A percentile compares a stretch with the other conserved stretches of the same genome.
Evolutionary conservation across 768 basidiomycete species (phyloP).

Genomic region (Psilocybe cubensis): DNA sequence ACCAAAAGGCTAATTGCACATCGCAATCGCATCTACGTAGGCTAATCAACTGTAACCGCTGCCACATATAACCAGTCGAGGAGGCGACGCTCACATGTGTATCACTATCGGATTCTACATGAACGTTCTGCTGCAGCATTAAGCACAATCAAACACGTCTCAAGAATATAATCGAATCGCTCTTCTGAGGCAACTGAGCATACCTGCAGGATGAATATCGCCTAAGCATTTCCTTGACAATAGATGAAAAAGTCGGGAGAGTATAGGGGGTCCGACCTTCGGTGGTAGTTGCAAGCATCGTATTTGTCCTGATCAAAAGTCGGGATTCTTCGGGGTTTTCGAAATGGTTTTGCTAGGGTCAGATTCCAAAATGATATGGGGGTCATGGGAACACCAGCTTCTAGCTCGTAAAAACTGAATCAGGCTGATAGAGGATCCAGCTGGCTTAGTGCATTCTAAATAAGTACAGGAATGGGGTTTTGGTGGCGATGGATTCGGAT

Average conservation of each 20-base stretch:
- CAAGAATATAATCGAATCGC: background rate
- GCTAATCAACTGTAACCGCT: too few species aligned
- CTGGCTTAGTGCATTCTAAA: background rate
- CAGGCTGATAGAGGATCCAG: background rate
- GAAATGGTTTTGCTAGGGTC: background rate
- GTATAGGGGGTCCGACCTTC: background rate
- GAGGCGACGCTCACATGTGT: too few species aligned
- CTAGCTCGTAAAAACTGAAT: background rate
- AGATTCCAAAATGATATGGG: background rate
- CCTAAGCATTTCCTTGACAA: background rate
- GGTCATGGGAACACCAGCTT: background rate
- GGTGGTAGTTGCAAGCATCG: background rate
- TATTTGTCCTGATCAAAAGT: background rate
- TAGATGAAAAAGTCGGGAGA: background rate
- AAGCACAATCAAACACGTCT: too few species aligned
- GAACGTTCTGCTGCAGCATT: too few species aligned
- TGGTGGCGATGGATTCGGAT: background rate
- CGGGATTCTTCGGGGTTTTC: conserved; percentile 5
- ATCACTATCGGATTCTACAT: too few species aligned
- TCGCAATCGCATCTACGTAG: background rate
- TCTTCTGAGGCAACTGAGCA: background rate
- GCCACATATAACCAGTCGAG: too few species aligned
- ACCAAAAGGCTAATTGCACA: background rate
- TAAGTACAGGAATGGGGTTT: background rate
- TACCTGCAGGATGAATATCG: background rate